Evolutionary conservation across 1,284 basidiomycete genomes (phyloP), one percentile per base, ranked within the genome.

Genomic region (Boletellus deceptivus): DNA sequence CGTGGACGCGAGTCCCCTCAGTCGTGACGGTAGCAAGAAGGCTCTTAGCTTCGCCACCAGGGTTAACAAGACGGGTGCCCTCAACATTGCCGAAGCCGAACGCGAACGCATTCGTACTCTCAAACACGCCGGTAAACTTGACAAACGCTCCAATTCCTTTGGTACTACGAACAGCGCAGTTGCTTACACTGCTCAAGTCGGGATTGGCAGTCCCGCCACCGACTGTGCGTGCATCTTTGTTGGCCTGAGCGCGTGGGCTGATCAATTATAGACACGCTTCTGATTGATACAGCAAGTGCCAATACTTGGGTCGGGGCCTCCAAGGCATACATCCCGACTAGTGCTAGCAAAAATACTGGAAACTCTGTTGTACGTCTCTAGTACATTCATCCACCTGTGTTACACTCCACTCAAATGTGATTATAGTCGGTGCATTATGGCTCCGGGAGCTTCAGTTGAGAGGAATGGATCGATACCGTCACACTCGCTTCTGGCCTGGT

Each of bases 391-490:
- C 8, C 16, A 4, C 14, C 2, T 9, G 11, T 33, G 14, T 22
- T 46, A 18, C 20, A 33, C 10, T 17, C 3, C 10, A 31, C 37
- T 39, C 17, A 33, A 22, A 11, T 18, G n/a, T 5, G 5, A n/a
- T 31, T 4, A 6, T 22, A 46, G 48, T 24, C 37, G 5, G 33
- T 35, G 2, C 1, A 7, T 24, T 82, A 83, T 55, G 79, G 80
- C 43, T 75, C 72, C 20, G 81, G 79, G 9, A 67, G 60, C 5
- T 80, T 83, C 68, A 70, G 64, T 24, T 79, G 81, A 37, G 72
- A 68, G 35, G 75, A 80, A 64, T 80, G 71, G 55, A 73, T 59
- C 40, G 80, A 83, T 57, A 67, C 64, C 40, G 75, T 83, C 31
- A 70, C 74, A 16, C 66, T 83, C 39, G 61, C 65, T 6, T 48